Percentiles rank a stretch among this genome's conserved stretches.
Conservation (phyloP, 495 filamentous ascomycete species). For the Cercophora samala region DNA sequence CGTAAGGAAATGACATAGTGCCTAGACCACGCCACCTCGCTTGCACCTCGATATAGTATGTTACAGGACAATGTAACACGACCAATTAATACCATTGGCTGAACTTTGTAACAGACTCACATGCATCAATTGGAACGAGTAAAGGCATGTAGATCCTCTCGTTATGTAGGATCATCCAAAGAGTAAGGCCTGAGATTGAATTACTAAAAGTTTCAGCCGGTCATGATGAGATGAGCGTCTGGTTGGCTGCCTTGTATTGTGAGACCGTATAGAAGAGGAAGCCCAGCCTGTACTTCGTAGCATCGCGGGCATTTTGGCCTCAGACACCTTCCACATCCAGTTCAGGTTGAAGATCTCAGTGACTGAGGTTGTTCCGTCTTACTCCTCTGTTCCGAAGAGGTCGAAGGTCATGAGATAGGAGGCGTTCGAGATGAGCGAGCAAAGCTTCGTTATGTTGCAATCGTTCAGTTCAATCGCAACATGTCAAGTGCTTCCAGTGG, state of each 20-base stretch:
- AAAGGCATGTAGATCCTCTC: neutral
- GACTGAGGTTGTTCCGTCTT: neutral
- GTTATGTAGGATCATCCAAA: neutral
- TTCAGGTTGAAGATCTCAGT: neutral
- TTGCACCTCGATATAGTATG: neutral
- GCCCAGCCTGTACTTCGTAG: neutral
- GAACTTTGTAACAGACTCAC: neutral
- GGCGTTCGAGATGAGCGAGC: neutral
- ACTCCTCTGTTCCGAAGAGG: neutral
- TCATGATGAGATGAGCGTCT: neutral
- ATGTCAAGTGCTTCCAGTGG: neutral
- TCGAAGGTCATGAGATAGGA: neutral
- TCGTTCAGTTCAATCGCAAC: neutral
- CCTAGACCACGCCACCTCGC: neutral
- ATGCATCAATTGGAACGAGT: neutral
- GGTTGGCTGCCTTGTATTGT: neutral
- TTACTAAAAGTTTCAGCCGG: neutral
- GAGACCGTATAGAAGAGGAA: neutral
- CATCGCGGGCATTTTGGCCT: neutral
- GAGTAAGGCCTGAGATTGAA: neutral
- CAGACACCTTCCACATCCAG: neutral
- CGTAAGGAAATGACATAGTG: neutral
- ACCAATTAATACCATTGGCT: neutral
- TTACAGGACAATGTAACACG: neutral
- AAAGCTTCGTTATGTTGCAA: neutral